Evolutionary conservation across 73 alveolate species (phyloP), one percentile per base, ranked within the genome.

Genomic region (Paramecium octaurelia): DNA sequence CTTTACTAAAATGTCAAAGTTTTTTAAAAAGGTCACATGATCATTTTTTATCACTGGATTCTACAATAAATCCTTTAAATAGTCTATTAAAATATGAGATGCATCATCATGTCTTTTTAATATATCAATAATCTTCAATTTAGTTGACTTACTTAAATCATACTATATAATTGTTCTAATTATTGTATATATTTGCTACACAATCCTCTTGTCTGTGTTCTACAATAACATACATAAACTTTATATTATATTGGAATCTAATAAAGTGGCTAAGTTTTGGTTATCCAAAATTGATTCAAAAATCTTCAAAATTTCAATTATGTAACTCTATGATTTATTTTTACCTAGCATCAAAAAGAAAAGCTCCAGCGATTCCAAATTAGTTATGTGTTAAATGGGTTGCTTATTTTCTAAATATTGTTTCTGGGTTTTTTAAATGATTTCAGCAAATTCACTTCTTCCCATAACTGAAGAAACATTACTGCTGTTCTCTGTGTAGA

Each of bases 401-500:
- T 42, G 35, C 8, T 21, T 43, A 44, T 42, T 80, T 46, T 80
- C 91, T 80, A 80, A 44, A 80, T 80, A 43, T 4, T 18, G 12
- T 43, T 80, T 80, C 16, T 80, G 46, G 7, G 91, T 46, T 35
- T 80, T 80, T 44, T 80, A 80, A 14, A 80, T 80, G 8, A 48
- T 46, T 42, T 80, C 91, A 4, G 76, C 91, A 80, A 43, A 80
- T 80, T 80, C 91, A 80, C 91, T 80, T 23, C 91, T 80, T 42
- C 70, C 91, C 70, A 80, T 80, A 31, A 80, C 57, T 46, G 91
- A 80, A 6, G 91, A 80, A 9, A 80, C 91, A 80, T 80, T 80
- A 80, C 91, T 80, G 18, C 91, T 80, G 18, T 80, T 80, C 24
- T 80, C 91, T 42, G 91, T 40, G 24, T 80, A 80, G 7, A 80